Base-by-base conservation (phyloP, 306 rosid species). In the Citrullus amarus region DNA sequence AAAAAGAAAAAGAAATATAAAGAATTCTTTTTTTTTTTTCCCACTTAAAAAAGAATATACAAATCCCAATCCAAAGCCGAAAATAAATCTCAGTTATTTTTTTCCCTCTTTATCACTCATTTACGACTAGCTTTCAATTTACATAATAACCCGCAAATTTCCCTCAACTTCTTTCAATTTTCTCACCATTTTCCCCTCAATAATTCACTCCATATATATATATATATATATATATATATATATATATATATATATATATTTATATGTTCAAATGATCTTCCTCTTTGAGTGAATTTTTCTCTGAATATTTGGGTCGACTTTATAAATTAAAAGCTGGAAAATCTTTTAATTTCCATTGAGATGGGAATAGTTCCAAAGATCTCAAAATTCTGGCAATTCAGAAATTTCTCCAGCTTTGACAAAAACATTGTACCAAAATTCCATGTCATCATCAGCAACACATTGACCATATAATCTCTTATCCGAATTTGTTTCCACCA, bases 401-500 rank as follows among this genome's bases (percentile, higher is more conserved):
- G 77, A 50, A 8, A 51, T 73, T 32, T 59, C 77, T 46, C 79
- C 89, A 17, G 93, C 80, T 83, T 75, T 86, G 50, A 85, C 62
- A 82, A 92, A 89, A 77, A 95, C 70, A 55, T 95, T 86, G 78
- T 88, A 92, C 98, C 98, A 95, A 82, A 95, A 95, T 51, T 91
- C 92, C 97, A 91, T 89, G 76, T 81, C 89, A 13, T 95, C 91
- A 16, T 85, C 91, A 71, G 22, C n/a, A 70, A 34, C n/a, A 5
- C 58, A 13, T 81, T 84, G 67, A 79, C 71, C 75, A 79, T 57
- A 0, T 46, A 22, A 48, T 5, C 34, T 68, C 75, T 16, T 77
- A 77, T 17, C 43, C 34, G 71, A 32, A 38, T 75, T 62, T 34
- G 79, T 68, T 18, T 85, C 81, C 78, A 80, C 79, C 15, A 14